Percentiles rank a stretch among this genome's conserved stretches.
Conservation (phyloP, 139 green algal genomes). For the Astrephomene gubernaculifera region DNA sequence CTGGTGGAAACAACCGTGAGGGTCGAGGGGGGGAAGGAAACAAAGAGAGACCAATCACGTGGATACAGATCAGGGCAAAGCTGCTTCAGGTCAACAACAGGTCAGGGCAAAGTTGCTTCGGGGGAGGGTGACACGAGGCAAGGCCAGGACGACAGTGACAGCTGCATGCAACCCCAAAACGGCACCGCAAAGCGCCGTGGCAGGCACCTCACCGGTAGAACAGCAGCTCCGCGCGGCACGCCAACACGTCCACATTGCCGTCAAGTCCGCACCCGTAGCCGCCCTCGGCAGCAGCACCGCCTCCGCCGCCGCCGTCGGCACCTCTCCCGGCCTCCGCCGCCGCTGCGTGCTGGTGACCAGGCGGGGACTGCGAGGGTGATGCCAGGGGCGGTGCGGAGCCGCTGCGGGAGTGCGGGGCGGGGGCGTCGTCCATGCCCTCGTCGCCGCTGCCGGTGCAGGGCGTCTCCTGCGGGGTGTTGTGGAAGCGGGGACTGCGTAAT, state of each 20-base stretch:
- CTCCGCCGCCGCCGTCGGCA: not conserved
- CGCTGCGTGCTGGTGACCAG: not conserved
- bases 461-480: conserved; percentile 1
- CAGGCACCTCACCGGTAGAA: conserved; percentile 53
- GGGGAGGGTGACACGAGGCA: too few relatives aligned
- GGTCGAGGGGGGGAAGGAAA: too few relatives aligned
- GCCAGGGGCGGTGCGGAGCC: not conserved
- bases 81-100: too few relatives aligned
- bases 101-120: too few relatives aligned
- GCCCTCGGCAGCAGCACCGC: not conserved
- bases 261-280: conserved; percentile 70
- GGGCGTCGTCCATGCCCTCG: conserved; percentile 32
- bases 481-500: too few relatives aligned
- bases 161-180: too few relatives aligned
- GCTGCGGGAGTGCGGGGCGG: not conserved
- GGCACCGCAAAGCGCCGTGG: too few relatives aligned
- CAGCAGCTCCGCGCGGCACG: conserved; percentile 79
- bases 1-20: too few relatives aligned
- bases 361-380: not conserved
- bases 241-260: conserved; percentile 79
- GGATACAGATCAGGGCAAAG: too few relatives aligned
- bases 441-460: not conserved
- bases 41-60: too few relatives aligned
- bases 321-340: not conserved
- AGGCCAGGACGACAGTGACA: too few relatives aligned